phyloP scores from a whole-genome alignment of 2,329 filamentous ascomycete genomes.

The Fusarium solani-melongenae region DNA sequence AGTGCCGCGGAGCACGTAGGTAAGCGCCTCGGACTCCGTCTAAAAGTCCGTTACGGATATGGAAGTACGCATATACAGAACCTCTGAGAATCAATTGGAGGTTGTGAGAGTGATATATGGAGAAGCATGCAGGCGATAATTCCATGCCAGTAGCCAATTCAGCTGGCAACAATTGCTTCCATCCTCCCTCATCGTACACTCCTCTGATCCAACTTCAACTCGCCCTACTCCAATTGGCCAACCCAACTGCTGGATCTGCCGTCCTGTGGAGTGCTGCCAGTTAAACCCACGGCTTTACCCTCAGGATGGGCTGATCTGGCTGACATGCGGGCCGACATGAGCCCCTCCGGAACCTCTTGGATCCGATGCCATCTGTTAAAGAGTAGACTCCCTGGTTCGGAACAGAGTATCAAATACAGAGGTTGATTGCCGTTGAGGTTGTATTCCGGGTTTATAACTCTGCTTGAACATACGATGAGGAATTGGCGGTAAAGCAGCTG shows the following conservation, averaged over 20 bases:
- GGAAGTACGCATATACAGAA: conserved; percentile 10
- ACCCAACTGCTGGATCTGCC: background rate
- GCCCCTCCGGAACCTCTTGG: background rate
- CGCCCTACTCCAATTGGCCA: background rate
- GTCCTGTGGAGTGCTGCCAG: conserved; percentile 1
- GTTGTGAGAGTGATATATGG: background rate
- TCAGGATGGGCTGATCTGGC: background rate
- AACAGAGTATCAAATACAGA: background rate
- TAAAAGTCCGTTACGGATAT: background rate
- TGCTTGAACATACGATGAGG: background rate
- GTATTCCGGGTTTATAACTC: background rate
- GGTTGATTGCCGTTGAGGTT: background rate
- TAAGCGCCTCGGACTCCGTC: background rate
- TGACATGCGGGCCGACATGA: background rate
- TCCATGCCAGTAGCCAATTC: background rate
- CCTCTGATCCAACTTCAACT: background rate
- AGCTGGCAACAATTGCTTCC: background rate
- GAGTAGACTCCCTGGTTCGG: background rate
- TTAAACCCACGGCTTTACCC: background rate
- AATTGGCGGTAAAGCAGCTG: background rate
- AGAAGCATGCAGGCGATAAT: background rate
- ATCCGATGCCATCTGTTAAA: background rate
- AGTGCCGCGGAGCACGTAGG: background rate
- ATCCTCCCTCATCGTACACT: background rate
- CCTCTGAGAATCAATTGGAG: background rate